Evolutionary conservation across 352 stramenopile genomes (phyloP).

Genomic region (Pythium insidiosum): DNA sequence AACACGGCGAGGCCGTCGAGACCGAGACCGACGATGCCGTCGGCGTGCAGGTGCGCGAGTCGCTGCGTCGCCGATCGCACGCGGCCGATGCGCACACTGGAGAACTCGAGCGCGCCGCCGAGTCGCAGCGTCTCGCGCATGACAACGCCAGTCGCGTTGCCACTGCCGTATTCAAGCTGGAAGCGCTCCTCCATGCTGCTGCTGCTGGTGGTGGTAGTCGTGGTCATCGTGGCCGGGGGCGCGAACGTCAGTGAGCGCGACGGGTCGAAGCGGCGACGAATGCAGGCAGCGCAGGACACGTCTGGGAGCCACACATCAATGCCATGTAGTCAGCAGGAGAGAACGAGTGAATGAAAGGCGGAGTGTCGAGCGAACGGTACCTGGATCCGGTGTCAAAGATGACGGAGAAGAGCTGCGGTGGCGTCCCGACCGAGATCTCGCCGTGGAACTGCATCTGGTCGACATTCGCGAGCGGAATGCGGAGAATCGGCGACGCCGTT

Average conservation of each 20-base stretch:
- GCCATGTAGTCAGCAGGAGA: too few relatives aligned
- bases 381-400: conserved; percentile 77
- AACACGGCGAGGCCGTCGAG: conserved; percentile 45
- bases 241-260: conserved; percentile 27
- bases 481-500: conserved; percentile 18
- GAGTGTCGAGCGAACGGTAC: conserved; percentile 1
- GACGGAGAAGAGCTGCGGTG: conserved; percentile 52
- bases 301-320: conserved; percentile 58
- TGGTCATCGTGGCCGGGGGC: too few relatives aligned
- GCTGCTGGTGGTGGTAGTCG: too few relatives aligned
- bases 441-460: conserved; percentile 77
- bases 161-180: conserved; percentile 58
- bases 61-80: conserved; percentile 33
- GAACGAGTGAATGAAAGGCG: not conserved
- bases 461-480: conserved; percentile 64
- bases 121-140: conserved; percentile 41
- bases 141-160: conserved; percentile 33
- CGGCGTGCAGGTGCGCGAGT: conserved; percentile 43
- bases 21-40: conserved; percentile 58
- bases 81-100: conserved; percentile 31
- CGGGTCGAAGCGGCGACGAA: conserved; percentile 30
- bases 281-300: conserved; percentile 28
- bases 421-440: conserved; percentile 42
- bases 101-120: conserved; percentile 23
- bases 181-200: conserved; percentile 39